Evolutionary conservation across 2,329 filamentous ascomycete genomes (phyloP), one percentile per base, ranked within the genome.

Genomic region (Penicillium sp.): DNA sequence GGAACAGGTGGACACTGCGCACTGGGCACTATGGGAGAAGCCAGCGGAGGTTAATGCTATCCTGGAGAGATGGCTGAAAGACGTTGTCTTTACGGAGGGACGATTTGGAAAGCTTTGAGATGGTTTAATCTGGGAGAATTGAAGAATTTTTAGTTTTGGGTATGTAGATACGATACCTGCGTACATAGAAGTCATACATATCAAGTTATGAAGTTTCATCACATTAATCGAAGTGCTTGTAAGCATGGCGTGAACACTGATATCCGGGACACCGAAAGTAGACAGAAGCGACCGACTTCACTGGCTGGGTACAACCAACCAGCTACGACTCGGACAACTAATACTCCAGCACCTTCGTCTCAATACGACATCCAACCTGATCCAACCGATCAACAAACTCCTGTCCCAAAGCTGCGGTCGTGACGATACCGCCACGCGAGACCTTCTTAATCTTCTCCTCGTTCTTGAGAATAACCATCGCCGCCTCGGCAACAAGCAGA

Each of bases 11-110:
- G 72, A 86, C 29, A 81, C 87, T 0, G 78, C 80, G 15, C 94
- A 97, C 73, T 97, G 93, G 93, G 89, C 87, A 39, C 74, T 96
- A 67, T 86, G 84, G 78, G 84, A 96, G 77, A 83, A 82, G 57
- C 80, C 87, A 0, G 82, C 79, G 18, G 83, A 87, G 62, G 83
- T 90, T 3, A 97, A 97, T 70, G 69, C 67, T 43, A 75, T 85
- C 54, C 78, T 96, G 60, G 78, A 76, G 49, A 78, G 81, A 51
- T 96, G 91, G 83, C 60, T 95, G 54, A 79, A 82, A 52, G 74
- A 72, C 13, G 78, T 86, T 36, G 79, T 78, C 2, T 77, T 78
- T 60, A 72, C 68, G 54, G 71, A 68, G 21, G 72, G 63, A 50
- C 75, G 73, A 60, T 74, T 29, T 24, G 59, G 74, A 54, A 78